Evolutionary conservation across 306 rosid species (phyloP).

Genomic region (Oxytropis ochrocephala): DNA sequence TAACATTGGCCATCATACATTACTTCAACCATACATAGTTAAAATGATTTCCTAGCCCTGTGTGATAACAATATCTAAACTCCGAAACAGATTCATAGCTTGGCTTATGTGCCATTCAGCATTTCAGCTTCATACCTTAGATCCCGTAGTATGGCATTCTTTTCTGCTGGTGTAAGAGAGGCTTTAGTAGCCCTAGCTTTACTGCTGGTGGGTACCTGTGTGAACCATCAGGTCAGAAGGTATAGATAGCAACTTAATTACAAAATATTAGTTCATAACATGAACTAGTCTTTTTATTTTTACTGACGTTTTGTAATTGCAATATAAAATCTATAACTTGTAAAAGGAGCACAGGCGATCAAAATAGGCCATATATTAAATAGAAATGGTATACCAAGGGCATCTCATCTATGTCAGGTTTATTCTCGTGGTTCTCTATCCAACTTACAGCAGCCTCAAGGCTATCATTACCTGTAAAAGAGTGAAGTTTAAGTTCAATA

Average conservation of each 20-base stretch:
- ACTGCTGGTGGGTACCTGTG: slow-evolving; percentile 65
- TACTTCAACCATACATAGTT: not conserved
- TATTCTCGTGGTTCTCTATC: slow-evolving; percentile 90
- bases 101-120: not conserved
- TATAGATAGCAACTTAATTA: slow-evolving; percentile 19
- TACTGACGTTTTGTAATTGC: not conserved
- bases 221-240: slow-evolving; percentile 22
- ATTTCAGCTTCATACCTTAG: slow-evolving; percentile 57
- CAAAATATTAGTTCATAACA: not conserved
- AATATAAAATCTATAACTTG: not conserved
- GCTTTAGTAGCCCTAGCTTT: slow-evolving; percentile 71
- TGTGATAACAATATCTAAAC: not conserved
- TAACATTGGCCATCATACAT: not conserved
- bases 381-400: slow-evolving; percentile 53
- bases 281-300: not conserved
- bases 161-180: slow-evolving; percentile 82
- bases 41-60: not conserved
- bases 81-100: not conserved
- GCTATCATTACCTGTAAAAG: slow-evolving; percentile 63
- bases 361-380: not conserved
- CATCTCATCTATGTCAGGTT: slow-evolving; percentile 76
- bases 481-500: slow-evolving; percentile 22
- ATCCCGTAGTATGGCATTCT: slow-evolving; percentile 82
- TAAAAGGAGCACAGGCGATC: not conserved
- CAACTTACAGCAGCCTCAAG: slow-evolving; percentile 88